Percentiles rank a stretch among this genome's conserved stretches.
These are phyloP conservation scores for Cercospora sojina DNA, from an alignment of 2,329 filamentous ascomycete genomes.

Conservation along the genomic window DNA sequence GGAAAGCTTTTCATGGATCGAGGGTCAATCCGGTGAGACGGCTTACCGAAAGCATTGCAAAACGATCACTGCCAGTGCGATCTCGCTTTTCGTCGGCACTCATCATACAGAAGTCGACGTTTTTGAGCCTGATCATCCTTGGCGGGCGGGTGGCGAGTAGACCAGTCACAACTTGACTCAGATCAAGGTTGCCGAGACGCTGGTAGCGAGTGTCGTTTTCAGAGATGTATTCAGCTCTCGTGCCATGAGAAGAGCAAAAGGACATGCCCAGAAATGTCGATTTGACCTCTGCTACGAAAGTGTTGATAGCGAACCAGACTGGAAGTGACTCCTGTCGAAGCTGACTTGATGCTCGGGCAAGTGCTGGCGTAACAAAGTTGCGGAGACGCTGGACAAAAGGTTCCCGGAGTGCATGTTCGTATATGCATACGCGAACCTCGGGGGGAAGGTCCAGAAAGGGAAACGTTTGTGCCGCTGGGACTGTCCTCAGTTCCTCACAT, in stretches of 20 bases:
- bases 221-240: slow-evolving; percentile 8
- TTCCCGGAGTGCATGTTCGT: slow-evolving; percentile 5
- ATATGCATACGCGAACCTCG: slow-evolving; percentile 13
- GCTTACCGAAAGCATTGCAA: slow-evolving; percentile 16
- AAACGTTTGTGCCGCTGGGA: background rate
- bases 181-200: slow-evolving; percentile 8
- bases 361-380: slow-evolving; percentile 3
- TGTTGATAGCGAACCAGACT: slow-evolving; percentile 25
- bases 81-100: slow-evolving; percentile 1
- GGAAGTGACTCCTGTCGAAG: slow-evolving; percentile 25
- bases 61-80: slow-evolving; percentile 5
- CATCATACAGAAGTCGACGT: slow-evolving; percentile 17
- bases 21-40: too few species aligned
- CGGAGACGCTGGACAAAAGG: slow-evolving; percentile 7
- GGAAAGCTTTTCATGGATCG: too few species aligned
- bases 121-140: slow-evolving; percentile 6
- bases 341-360: slow-evolving; percentile 17
- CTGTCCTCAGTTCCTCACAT: background rate
- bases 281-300: slow-evolving; percentile 22
- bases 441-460: slow-evolving; percentile 15
- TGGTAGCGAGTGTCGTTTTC: slow-evolving; percentile 6
- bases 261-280: slow-evolving; percentile 13
- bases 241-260: slow-evolving; percentile 10
- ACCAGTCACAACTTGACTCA: background rate
- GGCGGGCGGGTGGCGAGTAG: slow-evolving; percentile 4